Evolutionary conservation across 2,329 filamentous ascomycete species (phyloP), one percentile per base, ranked within the genome.

Genomic region (Elsinoe perseae): DNA sequence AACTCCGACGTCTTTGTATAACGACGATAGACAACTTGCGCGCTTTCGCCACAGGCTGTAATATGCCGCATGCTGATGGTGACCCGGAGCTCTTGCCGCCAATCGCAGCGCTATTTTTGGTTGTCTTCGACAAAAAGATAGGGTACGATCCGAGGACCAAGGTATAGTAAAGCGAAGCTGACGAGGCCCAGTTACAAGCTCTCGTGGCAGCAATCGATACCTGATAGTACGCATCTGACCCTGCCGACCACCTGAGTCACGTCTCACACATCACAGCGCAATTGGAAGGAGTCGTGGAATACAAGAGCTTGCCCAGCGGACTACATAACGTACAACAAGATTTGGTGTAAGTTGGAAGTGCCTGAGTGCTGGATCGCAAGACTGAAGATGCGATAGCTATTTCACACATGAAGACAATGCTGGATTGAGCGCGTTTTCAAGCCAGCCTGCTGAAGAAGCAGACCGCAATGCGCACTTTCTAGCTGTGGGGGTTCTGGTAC

Each of bases 281-380:
- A 46, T 80, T 97, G 50, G 88, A 95, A 63, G 89, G 89, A 56
- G 83, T 87, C 21, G 89, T 96, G 65, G 93, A 98, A 73, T 98
- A 90, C 80, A 97, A 96, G 73, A 95, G 89, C 60, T 79, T 98
- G 46, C 93, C 93, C 2, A 97, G 92, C 0, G 93, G 93, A 21
- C 73, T 96, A 50, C 93, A 98, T 72, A 87, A 89, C 57, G 89
- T 97, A 18, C 77, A 85, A 28, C 83, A 91, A 62, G 93, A 98
- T 70, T 77, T 97, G 53, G 77, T 86, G 72, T 81, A 73, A 57
- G 69, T 60, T 23, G 30, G 12, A 25, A 9, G 10, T 28, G 7
- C 18, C 18, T 10, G 8, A 27, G 38, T 20, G 34, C 16, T 46
- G n/a, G 32, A 36, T 18, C 27, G 23, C 27, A 43, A 32, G 38